Evolutionary conservation across 2,329 filamentous ascomycete species (phyloP).

Genomic region (Cercospora sp.): DNA sequence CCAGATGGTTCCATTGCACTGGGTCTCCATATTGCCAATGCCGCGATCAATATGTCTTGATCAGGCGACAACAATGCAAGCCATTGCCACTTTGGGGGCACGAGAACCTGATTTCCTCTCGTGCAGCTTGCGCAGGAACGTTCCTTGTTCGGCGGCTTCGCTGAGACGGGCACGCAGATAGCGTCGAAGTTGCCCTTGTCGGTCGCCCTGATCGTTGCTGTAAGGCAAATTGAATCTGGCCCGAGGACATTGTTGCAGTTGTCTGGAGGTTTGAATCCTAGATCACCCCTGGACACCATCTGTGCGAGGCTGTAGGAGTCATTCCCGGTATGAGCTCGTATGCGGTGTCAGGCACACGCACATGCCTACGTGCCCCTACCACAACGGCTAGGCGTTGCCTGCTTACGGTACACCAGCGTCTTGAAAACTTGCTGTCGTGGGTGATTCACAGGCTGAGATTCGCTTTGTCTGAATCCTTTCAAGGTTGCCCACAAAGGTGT

Average conservation of each 20-base stretch:
- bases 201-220: neutral
- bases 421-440: neutral
- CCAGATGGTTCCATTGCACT: slow-evolving; percentile 4
- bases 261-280: neutral
- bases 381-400: neutral
- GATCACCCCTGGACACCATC: neutral
- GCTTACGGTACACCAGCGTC: neutral
- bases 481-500: neutral
- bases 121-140: neutral
- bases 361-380: neutral
- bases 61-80: neutral
- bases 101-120: neutral
- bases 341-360: neutral
- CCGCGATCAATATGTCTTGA: neutral
- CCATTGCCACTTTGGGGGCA: neutral
- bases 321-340: neutral
- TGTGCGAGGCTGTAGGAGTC: neutral
- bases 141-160: neutral
- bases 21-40: neutral
- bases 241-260: neutral
- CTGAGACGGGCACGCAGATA: neutral
- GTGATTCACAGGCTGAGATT: neutral
- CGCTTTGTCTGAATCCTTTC: neutral
- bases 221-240: neutral
- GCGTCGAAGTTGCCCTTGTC: neutral